phyloP scores from a whole-genome alignment of 352 stramenopile species.

The Pythium aquatile region DNA sequence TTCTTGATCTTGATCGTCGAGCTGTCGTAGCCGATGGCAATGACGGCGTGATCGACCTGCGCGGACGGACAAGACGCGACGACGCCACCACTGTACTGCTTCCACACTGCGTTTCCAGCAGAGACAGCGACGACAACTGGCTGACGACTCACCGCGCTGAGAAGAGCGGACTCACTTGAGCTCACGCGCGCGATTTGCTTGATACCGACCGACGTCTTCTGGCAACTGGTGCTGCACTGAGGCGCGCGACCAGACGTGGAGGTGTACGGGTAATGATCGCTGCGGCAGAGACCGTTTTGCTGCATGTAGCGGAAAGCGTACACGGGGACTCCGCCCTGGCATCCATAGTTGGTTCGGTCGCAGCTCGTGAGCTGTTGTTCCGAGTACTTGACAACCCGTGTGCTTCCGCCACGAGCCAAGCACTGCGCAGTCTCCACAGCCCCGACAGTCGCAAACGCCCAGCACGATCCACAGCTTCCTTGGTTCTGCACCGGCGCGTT shows the following conservation, averaged over 20 bases:
- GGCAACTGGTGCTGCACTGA: slow-evolving; percentile 4
- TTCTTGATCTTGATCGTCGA: slow-evolving; percentile 32
- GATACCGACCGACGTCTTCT: slow-evolving; percentile 5
- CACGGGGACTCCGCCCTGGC: slow-evolving; percentile 26
- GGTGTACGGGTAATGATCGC: slow-evolving; percentile 12
- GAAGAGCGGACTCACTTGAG: slow-evolving; percentile 6
- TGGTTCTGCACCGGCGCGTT: slow-evolving; percentile 32
- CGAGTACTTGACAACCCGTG: slow-evolving; percentile 18
- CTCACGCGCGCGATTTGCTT: slow-evolving; percentile 1
- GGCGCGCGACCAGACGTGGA: slow-evolving; percentile 2
- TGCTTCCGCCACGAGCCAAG: slow-evolving; percentile 9
- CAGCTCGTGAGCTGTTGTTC: slow-evolving; percentile 34
- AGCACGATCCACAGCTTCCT: slow-evolving; percentile 37
- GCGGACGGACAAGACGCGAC: slow-evolving; percentile 7
- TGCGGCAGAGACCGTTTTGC: slow-evolving; percentile 15
- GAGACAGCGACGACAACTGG: slow-evolving; percentile 26
- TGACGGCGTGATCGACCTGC: slow-evolving; percentile 30
- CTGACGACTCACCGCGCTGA: slow-evolving; percentile 18
- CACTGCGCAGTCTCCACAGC: slow-evolving; percentile 25
- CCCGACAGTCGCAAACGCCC: slow-evolving; percentile 33
- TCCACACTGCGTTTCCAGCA: slow-evolving; percentile 24
- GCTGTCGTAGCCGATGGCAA: slow-evolving; percentile 30
- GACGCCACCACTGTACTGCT: slow-evolving; percentile 30
- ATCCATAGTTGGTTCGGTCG: slow-evolving; percentile 24
- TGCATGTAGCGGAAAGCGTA: slow-evolving; percentile 25